Base-by-base conservation (phyloP, 169 alveolate species). In the Condylostoma magnum region DNA sequence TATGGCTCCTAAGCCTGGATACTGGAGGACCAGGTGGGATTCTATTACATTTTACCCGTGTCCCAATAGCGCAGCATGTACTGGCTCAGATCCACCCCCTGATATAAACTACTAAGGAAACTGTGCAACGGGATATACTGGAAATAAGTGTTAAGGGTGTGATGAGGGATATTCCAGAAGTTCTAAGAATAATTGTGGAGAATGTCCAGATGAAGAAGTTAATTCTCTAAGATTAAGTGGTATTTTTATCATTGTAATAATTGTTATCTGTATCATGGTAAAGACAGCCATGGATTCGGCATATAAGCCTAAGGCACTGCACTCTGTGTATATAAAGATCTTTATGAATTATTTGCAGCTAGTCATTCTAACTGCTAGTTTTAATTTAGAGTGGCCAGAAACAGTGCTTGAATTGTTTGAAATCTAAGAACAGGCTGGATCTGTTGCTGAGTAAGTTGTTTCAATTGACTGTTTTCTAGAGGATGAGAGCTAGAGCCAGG, bases 1-100 rank as follows among this genome's bases (percentile, higher is more conserved):
- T n/a, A 76, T 81, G 5, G 75, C 78, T 0, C 85, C 85, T 15
- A 76, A 70, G 48, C 69, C 82, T 51, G 85, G 85, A n/a, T 81
- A 54, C 50, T 81, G 85, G 83, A 67, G 81, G 30, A 44, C 52
- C 6, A 28, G 52, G 3, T 65, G 60, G 34, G 22, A 71, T 6
- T 15, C 79, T 2, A 72, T 48, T 28, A 74, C 52, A 28, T 66
- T 79, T 30, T 34, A 48, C n/a, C 28, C 27, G 28, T 60, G 83
- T 30, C 58, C 50, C 25, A 52, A 38, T 31, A 25, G 58, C 10
- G 31, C 48, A 12, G 80, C 76, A 6, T 75, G 83, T 33, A 22
- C 75, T 6, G 65, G 65, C 18, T 53, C 65, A n/a, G 84, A 79
- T 10, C 18, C 55, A 20, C 52, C 52, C 0, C 31, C n/a, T 5